Evolutionary conservation across 169 alveolate species (phyloP), one percentile per base, ranked within the genome.

Genomic region (Babesia caballi): DNA sequence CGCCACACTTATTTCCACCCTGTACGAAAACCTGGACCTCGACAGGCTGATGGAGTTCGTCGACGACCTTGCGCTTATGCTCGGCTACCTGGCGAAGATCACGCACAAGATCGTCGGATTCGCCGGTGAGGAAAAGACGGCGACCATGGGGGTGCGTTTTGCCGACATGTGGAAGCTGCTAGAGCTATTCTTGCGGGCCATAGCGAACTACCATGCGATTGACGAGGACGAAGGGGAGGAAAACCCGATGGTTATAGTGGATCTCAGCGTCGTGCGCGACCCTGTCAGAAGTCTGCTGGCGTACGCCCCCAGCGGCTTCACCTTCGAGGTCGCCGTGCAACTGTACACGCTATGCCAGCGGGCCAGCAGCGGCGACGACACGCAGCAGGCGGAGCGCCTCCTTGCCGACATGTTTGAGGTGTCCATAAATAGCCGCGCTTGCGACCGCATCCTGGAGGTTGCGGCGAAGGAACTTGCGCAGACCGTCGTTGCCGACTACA

Each of bases 241-340:
- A 12, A 27, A 46, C 5, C 38, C 60, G 2, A 51, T 44, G 0
- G 54, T 63, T 53, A 63, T 63, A 61, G 73, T 41, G 7, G 73
- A 63, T 30, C 15, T 63, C 21, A 49, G 73, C 30, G 73, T 63
- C 3, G 12, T 63, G 17, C 60, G 73, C 3, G 73, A 47, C 49
- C 73, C 73, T 1, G 58, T 63, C 35, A 63, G 73, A n/a, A 63
- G 73, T 33, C 52, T 63, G 44, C 73, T 63, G 38, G 73, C 73
- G n/a, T 41, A 63, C 28, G 73, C 73, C n/a, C 73, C 73, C 17
- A 41, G 33, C 21, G 73, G 73, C 14, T 63, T 63, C 50, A 63
- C 73, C 27, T 63, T 32, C 35, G 73, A 63, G 0, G 3, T 46
- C 21, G 73, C 73, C 30, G 32, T 63, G 36, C 73, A 63, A 33